These are phyloP conservation scores for Brassica rapa DNA, from an alignment of 345 rosid genomes.

Conservation along the genomic window DNA sequence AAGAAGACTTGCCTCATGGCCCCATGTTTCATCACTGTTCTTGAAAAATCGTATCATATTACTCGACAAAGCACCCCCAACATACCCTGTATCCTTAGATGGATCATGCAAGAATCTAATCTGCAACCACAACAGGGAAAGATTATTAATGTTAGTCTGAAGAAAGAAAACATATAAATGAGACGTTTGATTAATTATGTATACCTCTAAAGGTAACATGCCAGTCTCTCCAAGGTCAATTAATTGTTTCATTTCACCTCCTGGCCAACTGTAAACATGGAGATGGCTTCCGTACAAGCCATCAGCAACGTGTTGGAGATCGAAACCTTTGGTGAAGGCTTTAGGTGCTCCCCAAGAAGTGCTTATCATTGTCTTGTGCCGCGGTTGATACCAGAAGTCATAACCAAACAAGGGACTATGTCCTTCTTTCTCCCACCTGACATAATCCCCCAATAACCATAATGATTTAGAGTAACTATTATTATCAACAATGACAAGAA, in stretches of 20 bases:
- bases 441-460: not conserved
- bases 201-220: constrained; percentile 72
- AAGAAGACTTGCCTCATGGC: constrained; percentile 64
- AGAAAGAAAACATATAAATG: not conserved
- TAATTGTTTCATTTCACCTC: constrained; percentile 79
- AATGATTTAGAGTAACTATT: not conserved
- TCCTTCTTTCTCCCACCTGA: constrained; percentile 91
- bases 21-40: constrained; percentile 66
- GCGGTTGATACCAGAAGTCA: constrained; percentile 98
- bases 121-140: not conserved
- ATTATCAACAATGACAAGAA: too few species aligned
- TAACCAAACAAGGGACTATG: constrained; percentile 74
- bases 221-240: constrained; percentile 82
- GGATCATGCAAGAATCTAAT: constrained; percentile 87
- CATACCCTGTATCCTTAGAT: constrained; percentile 71
- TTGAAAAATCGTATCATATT: constrained; percentile 73
- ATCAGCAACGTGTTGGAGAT: constrained; percentile 75
- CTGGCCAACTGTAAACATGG: constrained; percentile 79
- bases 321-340: constrained; percentile 75
- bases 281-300: constrained; percentile 89
- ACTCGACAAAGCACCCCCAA: constrained; percentile 75
- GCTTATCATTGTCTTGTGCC: constrained; percentile 85
- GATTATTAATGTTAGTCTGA: not conserved
- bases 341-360: constrained; percentile 94
- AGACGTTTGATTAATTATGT: not conserved